phyloP scores from a whole-genome alignment of 495 filamentous ascomycete genomes.

The Aspergillus leporis region DNA sequence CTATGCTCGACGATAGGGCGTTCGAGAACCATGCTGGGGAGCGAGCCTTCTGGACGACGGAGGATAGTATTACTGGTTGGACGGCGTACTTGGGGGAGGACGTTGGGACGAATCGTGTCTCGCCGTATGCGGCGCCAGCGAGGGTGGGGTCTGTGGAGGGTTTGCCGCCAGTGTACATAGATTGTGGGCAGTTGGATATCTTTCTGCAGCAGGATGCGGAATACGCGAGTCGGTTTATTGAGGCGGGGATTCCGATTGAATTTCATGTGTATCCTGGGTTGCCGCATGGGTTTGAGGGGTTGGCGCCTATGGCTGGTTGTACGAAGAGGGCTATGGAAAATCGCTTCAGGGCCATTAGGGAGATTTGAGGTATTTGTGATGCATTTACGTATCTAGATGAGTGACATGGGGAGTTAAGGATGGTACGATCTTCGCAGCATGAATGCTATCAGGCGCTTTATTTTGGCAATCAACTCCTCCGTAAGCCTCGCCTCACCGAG shows the following conservation, averaged over 20 bases:
- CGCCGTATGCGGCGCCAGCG: constrained; percentile 29
- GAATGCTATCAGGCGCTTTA: no score
- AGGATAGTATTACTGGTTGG: constrained; percentile 32
- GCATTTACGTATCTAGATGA: background rate
- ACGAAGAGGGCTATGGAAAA: background rate
- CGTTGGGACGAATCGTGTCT: constrained; percentile 16
- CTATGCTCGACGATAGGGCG: constrained; percentile 46
- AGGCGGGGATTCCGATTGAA: constrained; percentile 24
- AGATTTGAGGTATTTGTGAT: background rate
- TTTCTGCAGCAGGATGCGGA: constrained; percentile 27
- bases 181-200: constrained; percentile 27
- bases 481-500: no score
- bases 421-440: background rate
- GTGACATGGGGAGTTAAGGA: background rate
- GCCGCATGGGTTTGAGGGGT: constrained; percentile 29
- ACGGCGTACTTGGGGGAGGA: constrained; percentile 28
- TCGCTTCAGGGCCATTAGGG: background rate
- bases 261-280: constrained; percentile 32
- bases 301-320: constrained; percentile 12
- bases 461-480: no score
- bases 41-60: constrained; percentile 19
- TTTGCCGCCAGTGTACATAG: constrained; percentile 30
- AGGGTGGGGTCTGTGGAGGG: constrained; percentile 22
- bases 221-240: constrained; percentile 24
- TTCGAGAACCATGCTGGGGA: constrained; percentile 13